A percentile compares a stretch with the other conserved stretches of the same genome.
phyloP scores from a whole-genome alignment of 768 basidiomycete species.

The Kwoniella dejecticola region DNA sequence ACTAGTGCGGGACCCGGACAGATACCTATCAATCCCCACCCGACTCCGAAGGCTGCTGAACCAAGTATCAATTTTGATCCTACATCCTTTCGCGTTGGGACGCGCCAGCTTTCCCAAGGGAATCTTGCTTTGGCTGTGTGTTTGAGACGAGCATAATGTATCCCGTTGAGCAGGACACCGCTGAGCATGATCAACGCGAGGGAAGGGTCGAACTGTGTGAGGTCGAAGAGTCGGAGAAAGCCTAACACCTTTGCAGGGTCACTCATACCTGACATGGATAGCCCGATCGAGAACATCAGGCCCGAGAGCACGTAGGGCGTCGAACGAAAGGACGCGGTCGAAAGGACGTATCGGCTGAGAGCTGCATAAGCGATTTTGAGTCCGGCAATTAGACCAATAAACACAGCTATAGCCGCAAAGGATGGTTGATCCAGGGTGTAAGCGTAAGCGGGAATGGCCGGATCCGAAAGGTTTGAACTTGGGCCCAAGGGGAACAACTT shows the following conservation, averaged over 20 bases:
- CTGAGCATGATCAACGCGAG: slow-evolving; percentile 54
- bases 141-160: slow-evolving; percentile 34
- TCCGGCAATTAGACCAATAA: slow-evolving; percentile 4
- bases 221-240: slow-evolving; percentile 49
- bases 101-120: slow-evolving; percentile 39
- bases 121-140: slow-evolving; percentile 11
- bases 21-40: slow-evolving; percentile 56
- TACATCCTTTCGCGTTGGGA: slow-evolving; percentile 39
- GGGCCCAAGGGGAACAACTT: slow-evolving; percentile 29
- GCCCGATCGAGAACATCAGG: slow-evolving; percentile 51
- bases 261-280: slow-evolving; percentile 55
- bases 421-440: slow-evolving; percentile 4
- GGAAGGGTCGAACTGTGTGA: slow-evolving; percentile 52
- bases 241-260: slow-evolving; percentile 50
- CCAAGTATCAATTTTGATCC: slow-evolving; percentile 46
- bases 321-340: neutral
- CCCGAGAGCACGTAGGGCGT: slow-evolving; percentile 41
- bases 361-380: neutral
- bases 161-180: slow-evolving; percentile 52
- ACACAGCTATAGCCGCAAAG: neutral
- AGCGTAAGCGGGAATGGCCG: slow-evolving; percentile 7
- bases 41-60: slow-evolving; percentile 52
- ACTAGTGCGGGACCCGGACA: slow-evolving; percentile 56
- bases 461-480: neutral
- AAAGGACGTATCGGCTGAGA: slow-evolving; percentile 13